A percentile compares a stretch with the other conserved stretches of the same genome.
Evolutionary conservation across 768 basidiomycete species (phyloP).

Genomic region (Phaffia tasmanica): DNA sequence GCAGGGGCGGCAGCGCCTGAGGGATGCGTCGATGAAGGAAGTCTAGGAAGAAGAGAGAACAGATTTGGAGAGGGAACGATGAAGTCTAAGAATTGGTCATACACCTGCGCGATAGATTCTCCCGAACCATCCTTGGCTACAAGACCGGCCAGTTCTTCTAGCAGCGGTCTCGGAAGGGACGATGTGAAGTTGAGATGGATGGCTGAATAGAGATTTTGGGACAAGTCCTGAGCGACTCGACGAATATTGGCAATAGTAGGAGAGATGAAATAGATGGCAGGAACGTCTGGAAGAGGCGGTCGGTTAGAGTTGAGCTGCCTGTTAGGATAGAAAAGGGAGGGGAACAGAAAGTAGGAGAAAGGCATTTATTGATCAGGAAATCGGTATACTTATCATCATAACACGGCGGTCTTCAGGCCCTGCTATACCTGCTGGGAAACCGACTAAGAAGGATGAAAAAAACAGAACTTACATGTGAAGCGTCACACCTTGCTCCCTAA

Average conservation of each 20-base stretch:
- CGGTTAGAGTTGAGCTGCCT: slow-evolving; percentile 85
- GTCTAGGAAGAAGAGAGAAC: slow-evolving; percentile 67
- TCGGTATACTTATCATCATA: not conserved
- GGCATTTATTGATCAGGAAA: not conserved
- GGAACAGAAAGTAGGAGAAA: not conserved
- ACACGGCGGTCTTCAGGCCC: not conserved
- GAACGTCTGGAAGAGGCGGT: slow-evolving; percentile 85
- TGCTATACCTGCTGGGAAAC: not conserved
- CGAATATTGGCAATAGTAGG: slow-evolving; percentile 76
- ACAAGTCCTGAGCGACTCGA: slow-evolving; percentile 77
- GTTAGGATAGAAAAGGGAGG: slow-evolving; percentile 16
- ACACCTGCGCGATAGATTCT: slow-evolving; percentile 67
- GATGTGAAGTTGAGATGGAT: slow-evolving; percentile 94
- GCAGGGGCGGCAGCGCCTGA: slow-evolving; percentile 29
- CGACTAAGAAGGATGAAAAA: too few relatives aligned
- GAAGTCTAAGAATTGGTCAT: slow-evolving; percentile 96
- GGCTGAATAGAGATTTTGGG: slow-evolving; percentile 77
- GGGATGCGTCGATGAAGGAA: slow-evolving; percentile 4
- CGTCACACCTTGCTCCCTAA: slow-evolving; percentile 92
- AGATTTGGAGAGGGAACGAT: slow-evolving; percentile 83
- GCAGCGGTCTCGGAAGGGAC: slow-evolving; percentile 68
- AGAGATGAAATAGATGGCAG: slow-evolving; percentile 90
- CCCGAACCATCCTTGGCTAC: slow-evolving; percentile 75
- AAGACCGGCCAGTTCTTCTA: slow-evolving; percentile 84
- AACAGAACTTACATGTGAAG: slow-evolving; percentile 75